A percentile compares a stretch with the other conserved stretches of the same genome.
Evolutionary conservation across 1,284 basidiomycete genomes (phyloP).

Genomic region (Stereum hirsutum): DNA sequence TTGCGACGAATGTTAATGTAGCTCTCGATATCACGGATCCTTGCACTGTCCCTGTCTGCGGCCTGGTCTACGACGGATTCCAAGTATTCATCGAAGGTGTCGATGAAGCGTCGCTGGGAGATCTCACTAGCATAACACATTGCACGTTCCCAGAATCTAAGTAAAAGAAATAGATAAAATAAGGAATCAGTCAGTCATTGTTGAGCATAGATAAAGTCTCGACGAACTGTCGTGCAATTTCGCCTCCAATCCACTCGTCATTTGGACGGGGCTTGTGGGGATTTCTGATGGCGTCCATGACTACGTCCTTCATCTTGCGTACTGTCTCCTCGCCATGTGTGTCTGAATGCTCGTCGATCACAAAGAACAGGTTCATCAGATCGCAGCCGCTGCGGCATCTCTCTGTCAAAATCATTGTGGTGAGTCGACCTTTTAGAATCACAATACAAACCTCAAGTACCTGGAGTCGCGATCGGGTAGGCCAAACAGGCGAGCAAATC

Average conservation of each 20-base stretch:
- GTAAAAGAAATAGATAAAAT: too few relatives aligned
- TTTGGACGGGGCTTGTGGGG: slow-evolving; percentile 12
- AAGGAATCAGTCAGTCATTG: neutral
- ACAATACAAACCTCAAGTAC: neutral
- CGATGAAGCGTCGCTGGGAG: slow-evolving; percentile 27
- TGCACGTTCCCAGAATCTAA: slow-evolving; percentile 28
- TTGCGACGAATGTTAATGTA: slow-evolving; percentile 29
- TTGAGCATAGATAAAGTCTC: slow-evolving; percentile 7
- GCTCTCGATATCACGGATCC: slow-evolving; percentile 23
- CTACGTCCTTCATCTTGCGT: slow-evolving; percentile 12
- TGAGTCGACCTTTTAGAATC: neutral
- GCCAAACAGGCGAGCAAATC: slow-evolving; percentile 6
- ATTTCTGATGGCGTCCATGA: slow-evolving; percentile 19
- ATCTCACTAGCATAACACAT: slow-evolving; percentile 20
- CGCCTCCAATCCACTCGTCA: slow-evolving; percentile 12
- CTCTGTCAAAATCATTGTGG: neutral
- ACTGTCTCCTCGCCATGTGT: slow-evolving; percentile 9
- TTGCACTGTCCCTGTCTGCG: slow-evolving; percentile 20
- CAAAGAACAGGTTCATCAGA: slow-evolving; percentile 23
- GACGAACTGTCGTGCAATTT: slow-evolving; percentile 14
- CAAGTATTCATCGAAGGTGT: slow-evolving; percentile 25
- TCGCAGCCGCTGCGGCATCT: slow-evolving; percentile 12
- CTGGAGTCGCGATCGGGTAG: slow-evolving; percentile 1
- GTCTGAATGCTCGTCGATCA: slow-evolving; percentile 23
- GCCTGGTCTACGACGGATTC: slow-evolving; percentile 31